A percentile compares a stretch with the other conserved stretches of the same genome.
phyloP scores from a whole-genome alignment of 164 flowering plant species.

The Piper betle region DNA sequence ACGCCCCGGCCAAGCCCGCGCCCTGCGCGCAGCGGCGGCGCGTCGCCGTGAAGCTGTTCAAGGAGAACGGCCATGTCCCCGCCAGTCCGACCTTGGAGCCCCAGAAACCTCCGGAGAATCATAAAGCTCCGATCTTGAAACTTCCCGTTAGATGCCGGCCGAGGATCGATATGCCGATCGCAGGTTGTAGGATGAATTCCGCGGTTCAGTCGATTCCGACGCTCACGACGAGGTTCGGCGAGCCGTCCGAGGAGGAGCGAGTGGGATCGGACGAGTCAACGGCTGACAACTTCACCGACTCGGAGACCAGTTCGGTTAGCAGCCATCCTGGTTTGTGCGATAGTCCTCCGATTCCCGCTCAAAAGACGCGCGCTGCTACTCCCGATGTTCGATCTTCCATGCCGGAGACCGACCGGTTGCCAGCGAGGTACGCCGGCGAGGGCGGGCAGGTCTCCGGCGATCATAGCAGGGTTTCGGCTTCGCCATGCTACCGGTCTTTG shows the following conservation, averaged over 20 bases:
- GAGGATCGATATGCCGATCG: constrained; percentile 16
- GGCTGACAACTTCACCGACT: constrained; percentile 7
- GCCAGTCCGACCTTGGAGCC: background rate
- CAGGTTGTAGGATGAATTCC: constrained; percentile 2
- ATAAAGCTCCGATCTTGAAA: constrained; percentile 1
- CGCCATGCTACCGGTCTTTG: constrained; percentile 17
- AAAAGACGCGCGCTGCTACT: constrained; percentile 5
- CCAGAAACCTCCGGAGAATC: background rate
- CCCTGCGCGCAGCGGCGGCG: constrained; percentile 5
- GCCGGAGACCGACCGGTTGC: constrained; percentile 17
- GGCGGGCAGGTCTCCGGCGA: constrained; percentile 6
- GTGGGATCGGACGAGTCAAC: background rate
- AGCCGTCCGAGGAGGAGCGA: background rate
- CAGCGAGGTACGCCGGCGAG: constrained; percentile 6
- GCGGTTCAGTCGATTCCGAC: constrained; percentile 11
- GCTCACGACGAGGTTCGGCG: background rate
- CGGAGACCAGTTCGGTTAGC: constrained; percentile 2
- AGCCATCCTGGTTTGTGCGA: constrained; percentile 3
- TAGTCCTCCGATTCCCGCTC: constrained; percentile 12
- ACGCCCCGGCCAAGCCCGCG: constrained; percentile 3
- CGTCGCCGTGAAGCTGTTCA: constrained; percentile 8
- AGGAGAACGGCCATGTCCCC: constrained; percentile 8
- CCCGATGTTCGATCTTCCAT: constrained; percentile 18
- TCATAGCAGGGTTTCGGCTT: constrained; percentile 8
- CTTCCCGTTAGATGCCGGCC: constrained; percentile 1